phyloP scores from a whole-genome alignment of 2,329 filamentous ascomycete species.

The Diaporthe ampelina region DNA sequence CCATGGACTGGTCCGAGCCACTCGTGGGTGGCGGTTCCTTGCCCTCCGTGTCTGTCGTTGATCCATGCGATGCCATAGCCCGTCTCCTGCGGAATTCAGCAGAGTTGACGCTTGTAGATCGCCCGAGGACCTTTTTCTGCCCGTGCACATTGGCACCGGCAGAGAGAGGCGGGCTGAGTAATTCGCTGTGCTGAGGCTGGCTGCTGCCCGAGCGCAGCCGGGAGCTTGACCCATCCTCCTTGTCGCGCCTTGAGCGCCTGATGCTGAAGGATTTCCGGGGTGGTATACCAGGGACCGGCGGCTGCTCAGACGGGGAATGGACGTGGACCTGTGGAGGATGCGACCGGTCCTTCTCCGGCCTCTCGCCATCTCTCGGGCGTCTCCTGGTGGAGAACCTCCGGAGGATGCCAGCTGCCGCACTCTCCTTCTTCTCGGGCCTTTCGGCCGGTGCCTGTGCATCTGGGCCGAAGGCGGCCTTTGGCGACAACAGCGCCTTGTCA shows the following conservation, averaged over 20 bases:
- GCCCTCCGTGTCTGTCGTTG: slow-evolving; percentile 53
- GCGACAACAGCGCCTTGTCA: slow-evolving; percentile 60
- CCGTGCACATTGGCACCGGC: slow-evolving; percentile 69
- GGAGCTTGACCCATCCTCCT: slow-evolving; percentile 62
- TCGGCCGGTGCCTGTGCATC: slow-evolving; percentile 52
- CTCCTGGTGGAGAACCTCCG: slow-evolving; percentile 92
- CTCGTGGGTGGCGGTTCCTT: slow-evolving; percentile 79
- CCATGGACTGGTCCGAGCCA: slow-evolving; percentile 82
- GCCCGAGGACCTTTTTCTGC: slow-evolving; percentile 79
- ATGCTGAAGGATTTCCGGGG: slow-evolving; percentile 93
- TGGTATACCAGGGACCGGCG: slow-evolving; percentile 59
- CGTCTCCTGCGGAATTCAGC: slow-evolving; percentile 80
- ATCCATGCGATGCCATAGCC: slow-evolving; percentile 53
- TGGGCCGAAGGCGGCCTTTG: slow-evolving; percentile 38
- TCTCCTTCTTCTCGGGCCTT: slow-evolving; percentile 83
- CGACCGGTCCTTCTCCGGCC: slow-evolving; percentile 73
- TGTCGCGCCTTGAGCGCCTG: slow-evolving; percentile 68
- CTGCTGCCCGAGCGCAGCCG: slow-evolving; percentile 69
- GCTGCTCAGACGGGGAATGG: slow-evolving; percentile 79
- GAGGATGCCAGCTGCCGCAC: slow-evolving; percentile 85
- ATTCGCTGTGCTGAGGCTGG: slow-evolving; percentile 82
- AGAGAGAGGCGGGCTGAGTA: slow-evolving; percentile 80
- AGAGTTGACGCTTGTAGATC: slow-evolving; percentile 93
- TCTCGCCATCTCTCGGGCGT: slow-evolving; percentile 74
- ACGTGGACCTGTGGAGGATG: slow-evolving; percentile 82